Percentiles rank a stretch among this genome's conserved stretches.
These are phyloP conservation scores for Brasilioporus rufonigricans DNA, from an alignment of 768 basidiomycete genomes.

Conservation along the genomic window DNA sequence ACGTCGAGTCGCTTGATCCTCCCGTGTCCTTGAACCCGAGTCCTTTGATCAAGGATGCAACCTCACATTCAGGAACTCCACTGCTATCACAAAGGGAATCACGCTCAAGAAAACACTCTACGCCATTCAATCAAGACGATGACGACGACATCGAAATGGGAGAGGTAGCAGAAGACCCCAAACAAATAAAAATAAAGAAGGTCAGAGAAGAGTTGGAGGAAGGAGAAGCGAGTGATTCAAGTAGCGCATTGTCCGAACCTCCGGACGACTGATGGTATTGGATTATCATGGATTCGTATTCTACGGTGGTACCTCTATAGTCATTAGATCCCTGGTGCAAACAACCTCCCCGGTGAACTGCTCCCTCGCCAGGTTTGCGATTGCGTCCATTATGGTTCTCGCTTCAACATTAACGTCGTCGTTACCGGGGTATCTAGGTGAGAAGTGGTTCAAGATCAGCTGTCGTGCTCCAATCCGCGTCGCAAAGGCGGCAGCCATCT, in stretches of 20 bases:
- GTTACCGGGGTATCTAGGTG: constrained; percentile 72
- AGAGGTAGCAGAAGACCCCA: constrained; percentile 76
- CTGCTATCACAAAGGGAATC: constrained; percentile 25
- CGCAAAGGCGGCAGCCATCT: constrained; percentile 85
- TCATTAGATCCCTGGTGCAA: constrained; percentile 79
- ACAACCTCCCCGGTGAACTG: constrained; percentile 56
- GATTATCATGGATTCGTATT: constrained; percentile 11
- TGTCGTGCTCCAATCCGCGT: constrained; percentile 55
- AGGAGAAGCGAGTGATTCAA: constrained; percentile 81
- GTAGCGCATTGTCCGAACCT: constrained; percentile 74
- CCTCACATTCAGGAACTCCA: constrained; percentile 34
- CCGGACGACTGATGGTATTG: constrained; percentile 49
- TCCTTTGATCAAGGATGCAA: constrained; percentile 32
- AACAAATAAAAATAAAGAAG: constrained; percentile 44
- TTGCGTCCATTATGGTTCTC: constrained; percentile 58
- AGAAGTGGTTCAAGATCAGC: constrained; percentile 84
- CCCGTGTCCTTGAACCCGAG: constrained; percentile 31
- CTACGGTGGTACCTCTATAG: constrained; percentile 47
- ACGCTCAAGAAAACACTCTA: constrained; percentile 15
- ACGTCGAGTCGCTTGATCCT: constrained; percentile 31
- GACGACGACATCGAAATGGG: constrained; percentile 88
- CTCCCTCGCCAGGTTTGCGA: constrained; percentile 51
- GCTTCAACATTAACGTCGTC: constrained; percentile 50
- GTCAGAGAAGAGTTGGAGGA: constrained; percentile 75
- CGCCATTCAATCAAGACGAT: constrained; percentile 27